Conservation (phyloP, 2,329 filamentous ascomycete genomes). For the Pseudocercospora vitis region DNA sequence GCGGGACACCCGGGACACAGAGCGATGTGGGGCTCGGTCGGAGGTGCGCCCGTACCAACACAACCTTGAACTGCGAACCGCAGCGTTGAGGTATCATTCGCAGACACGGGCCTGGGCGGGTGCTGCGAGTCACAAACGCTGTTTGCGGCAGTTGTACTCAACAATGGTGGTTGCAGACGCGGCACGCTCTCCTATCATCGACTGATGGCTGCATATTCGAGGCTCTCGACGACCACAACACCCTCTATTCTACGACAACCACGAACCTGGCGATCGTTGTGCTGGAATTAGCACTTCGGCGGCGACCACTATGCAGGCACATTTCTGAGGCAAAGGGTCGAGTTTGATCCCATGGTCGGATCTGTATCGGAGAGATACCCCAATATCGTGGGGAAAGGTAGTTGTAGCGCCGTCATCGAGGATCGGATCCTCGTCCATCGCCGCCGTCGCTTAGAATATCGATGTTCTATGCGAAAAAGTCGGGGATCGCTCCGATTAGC, state of each 20-base stretch:
- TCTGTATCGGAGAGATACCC: too few relatives aligned
- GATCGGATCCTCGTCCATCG: not conserved
- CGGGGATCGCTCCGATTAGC: not conserved
- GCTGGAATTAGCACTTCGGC: not conserved
- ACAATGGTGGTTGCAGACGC: not conserved
- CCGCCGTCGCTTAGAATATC: not conserved
- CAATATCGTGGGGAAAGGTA: not conserved
- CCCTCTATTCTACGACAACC: not conserved
- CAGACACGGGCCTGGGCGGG: not conserved
- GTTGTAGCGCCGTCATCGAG: not conserved
- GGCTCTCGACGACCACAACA: too few relatives aligned
- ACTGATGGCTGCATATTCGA: not conserved
- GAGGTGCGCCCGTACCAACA: constrained; percentile 1
- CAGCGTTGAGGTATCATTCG: too few relatives aligned
- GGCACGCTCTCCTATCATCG: not conserved
- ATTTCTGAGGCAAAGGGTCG: too few relatives aligned
- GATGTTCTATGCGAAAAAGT: not conserved
- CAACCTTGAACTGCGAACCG: not conserved
- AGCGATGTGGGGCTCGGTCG: not conserved
- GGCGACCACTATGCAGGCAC: too few relatives aligned
- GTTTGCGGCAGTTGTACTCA: not conserved
- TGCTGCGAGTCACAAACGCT: not conserved
- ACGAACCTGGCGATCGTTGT: not conserved
- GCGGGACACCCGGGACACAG: not conserved
- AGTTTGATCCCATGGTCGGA: too few relatives aligned